Evolutionary conservation across 2,329 filamentous ascomycete species (phyloP).

Genomic region (Claviceps fusiformis): DNA sequence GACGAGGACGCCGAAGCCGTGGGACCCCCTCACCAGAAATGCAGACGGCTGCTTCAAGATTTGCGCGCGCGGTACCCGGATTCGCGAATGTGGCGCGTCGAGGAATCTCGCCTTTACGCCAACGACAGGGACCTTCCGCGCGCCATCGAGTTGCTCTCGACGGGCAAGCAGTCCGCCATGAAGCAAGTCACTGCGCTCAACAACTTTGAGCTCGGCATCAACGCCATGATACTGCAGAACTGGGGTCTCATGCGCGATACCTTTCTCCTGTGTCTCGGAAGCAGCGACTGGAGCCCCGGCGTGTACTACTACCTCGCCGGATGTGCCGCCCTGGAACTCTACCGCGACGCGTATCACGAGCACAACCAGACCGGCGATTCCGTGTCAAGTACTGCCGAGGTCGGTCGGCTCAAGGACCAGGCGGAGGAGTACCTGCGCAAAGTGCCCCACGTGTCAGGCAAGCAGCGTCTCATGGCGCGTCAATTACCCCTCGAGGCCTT

Average conservation of each 20-base stretch:
- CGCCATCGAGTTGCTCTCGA: conserved; percentile 52
- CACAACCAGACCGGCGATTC: conserved; percentile 25
- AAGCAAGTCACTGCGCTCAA: conserved; percentile 79
- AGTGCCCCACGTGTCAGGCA: conserved; percentile 61
- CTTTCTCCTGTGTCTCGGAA: conserved; percentile 61
- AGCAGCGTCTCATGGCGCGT: conserved; percentile 79
- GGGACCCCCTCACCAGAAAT: conserved; percentile 58
- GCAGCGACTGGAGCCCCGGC: conserved; percentile 84
- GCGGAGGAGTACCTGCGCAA: conserved; percentile 60
- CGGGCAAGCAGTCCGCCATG: conserved; percentile 53
- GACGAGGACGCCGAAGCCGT: conserved; percentile 43
- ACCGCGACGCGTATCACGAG: conserved; percentile 43
- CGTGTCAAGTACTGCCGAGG: conserved; percentile 23
- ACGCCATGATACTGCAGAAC: conserved; percentile 64
- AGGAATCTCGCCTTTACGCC: conserved; percentile 68
- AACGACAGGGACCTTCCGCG: conserved; percentile 51
- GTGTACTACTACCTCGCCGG: conserved; percentile 85
- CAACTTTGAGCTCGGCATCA: conserved; percentile 71
- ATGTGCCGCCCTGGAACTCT: conserved; percentile 65
- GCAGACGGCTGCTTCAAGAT: conserved; percentile 50
- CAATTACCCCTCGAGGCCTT: conserved; percentile 86
- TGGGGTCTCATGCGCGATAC: conserved; percentile 61
- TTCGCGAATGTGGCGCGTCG: conserved; percentile 73
- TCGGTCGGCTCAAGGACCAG: conserved; percentile 42
- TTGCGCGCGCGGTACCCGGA: conserved; percentile 72